These are phyloP conservation scores for Fomitopsis schrenkii DNA, from an alignment of 1,284 basidiomycete genomes.

Conservation along the genomic window DNA sequence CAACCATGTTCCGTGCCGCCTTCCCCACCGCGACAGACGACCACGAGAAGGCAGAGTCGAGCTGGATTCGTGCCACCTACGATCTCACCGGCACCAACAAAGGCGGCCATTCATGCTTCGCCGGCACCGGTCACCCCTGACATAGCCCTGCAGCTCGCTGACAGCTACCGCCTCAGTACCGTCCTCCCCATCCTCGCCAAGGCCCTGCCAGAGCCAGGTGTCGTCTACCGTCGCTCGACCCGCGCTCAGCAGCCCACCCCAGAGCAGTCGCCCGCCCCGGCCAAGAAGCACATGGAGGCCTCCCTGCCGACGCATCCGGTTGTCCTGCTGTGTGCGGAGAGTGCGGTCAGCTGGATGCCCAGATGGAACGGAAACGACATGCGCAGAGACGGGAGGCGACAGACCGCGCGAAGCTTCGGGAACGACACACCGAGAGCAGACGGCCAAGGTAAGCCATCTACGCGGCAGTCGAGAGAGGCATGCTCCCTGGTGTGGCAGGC, in stretches of 20 bases:
- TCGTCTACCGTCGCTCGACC: constrained; percentile 67
- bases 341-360: no score
- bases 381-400: no score
- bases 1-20: constrained; percentile 97
- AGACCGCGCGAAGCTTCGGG: no score
- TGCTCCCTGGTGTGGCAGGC: no score
- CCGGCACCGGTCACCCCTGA: constrained; percentile 80
- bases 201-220: constrained; percentile 75
- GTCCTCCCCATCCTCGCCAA: constrained; percentile 67
- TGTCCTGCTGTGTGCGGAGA: no score
- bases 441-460: no score
- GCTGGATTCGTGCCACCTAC: constrained; percentile 81
- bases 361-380: no score
- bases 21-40: constrained; percentile 83
- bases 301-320: constrained; percentile 59
- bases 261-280: constrained; percentile 33
- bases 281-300: constrained; percentile 64
- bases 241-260: constrained; percentile 28
- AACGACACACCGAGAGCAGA: no score
- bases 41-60: constrained; percentile 80
- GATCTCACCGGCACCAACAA: constrained; percentile 85
- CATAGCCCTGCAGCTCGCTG: constrained; percentile 63
- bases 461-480: no score
- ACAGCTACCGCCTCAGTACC: constrained; percentile 54
- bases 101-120: constrained; percentile 72